Conservation (phyloP, 129 eudicot species). For the Solidago caesia region DNA sequence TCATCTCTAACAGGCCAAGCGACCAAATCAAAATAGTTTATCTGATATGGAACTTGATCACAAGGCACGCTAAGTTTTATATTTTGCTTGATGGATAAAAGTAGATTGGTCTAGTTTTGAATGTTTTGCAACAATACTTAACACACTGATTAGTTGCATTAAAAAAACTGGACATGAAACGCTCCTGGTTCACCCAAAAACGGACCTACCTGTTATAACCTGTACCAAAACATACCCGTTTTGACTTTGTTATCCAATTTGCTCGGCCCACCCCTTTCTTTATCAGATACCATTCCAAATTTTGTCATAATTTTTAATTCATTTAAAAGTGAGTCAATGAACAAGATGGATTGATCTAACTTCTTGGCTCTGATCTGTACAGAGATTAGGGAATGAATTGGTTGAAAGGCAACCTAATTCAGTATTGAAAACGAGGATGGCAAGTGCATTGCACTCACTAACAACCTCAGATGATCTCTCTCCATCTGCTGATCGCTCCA, state of each 20-base stretch:
- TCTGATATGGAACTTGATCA: not conserved
- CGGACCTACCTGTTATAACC: not conserved
- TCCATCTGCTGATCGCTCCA: constrained; percentile 65
- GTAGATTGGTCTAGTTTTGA: not conserved
- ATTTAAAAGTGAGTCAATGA: not conserved
- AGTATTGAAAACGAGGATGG: constrained; percentile 60
- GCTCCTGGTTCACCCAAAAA: not conserved
- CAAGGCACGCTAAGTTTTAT: not conserved
- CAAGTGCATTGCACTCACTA: constrained; percentile 69
- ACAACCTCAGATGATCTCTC: constrained; percentile 68
- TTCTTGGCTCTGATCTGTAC: constrained; percentile 22
- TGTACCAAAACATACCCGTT: not conserved
- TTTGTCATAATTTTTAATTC: not conserved
- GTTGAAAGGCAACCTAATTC: constrained; percentile 74
- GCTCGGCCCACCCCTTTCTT: not conserved
- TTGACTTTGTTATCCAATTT: not conserved
- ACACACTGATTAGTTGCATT: not conserved
- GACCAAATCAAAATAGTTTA: not conserved
- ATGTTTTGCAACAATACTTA: not conserved
- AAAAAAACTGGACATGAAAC: not conserved
- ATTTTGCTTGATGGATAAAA: not conserved
- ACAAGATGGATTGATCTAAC: not conserved
- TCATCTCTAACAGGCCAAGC: not conserved
- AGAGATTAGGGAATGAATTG: constrained; percentile 74
- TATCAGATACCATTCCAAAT: not conserved